phyloP scores from a whole-genome alignment of 2,329 filamentous ascomycete genomes.

The Ophiosphaerella korrae region DNA sequence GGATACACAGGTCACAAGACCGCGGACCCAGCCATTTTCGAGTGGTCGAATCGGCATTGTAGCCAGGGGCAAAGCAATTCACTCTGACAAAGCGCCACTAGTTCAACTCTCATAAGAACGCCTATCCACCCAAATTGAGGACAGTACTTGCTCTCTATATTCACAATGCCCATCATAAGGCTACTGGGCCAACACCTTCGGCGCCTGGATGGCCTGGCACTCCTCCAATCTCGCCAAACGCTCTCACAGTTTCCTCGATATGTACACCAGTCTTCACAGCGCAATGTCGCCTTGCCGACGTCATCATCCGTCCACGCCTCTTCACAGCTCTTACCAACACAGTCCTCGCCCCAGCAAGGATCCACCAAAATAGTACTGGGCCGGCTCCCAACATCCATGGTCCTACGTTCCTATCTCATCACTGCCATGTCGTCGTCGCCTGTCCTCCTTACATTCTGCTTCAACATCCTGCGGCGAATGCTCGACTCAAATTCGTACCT shows the following conservation, averaged over 20 bases:
- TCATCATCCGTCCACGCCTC: slow-evolving; percentile 20
- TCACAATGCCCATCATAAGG: slow-evolving; percentile 20
- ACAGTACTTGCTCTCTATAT: not conserved
- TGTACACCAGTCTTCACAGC: slow-evolving; percentile 39
- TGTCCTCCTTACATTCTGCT: slow-evolving; percentile 70
- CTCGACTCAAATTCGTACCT: slow-evolving; percentile 70
- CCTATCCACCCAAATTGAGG: slow-evolving; percentile 1
- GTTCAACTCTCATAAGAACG: slow-evolving; percentile 5
- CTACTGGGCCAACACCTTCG: slow-evolving; percentile 27
- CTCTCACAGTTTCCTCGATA: slow-evolving; percentile 28
- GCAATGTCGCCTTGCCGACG: slow-evolving; percentile 34
- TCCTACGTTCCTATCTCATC: slow-evolving; percentile 72
- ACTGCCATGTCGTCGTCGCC: slow-evolving; percentile 73
- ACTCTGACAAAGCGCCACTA: slow-evolving; percentile 1
- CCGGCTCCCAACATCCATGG: slow-evolving; percentile 67
- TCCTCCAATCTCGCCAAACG: slow-evolving; percentile 23
- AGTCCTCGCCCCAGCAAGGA: slow-evolving; percentile 13
- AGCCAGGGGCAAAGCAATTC: not conserved
- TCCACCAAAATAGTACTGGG: slow-evolving; percentile 56
- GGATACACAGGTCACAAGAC: slow-evolving; percentile 18
- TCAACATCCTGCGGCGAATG: slow-evolving; percentile 70
- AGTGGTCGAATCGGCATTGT: not conserved
- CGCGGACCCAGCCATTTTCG: slow-evolving; percentile 1
- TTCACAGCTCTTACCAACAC: slow-evolving; percentile 25
- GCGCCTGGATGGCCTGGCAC: slow-evolving; percentile 27